These are phyloP conservation scores for Linnemannia hyalina DNA, from an alignment of 192 early-diverging fungal species.

Conservation along the genomic window DNA sequence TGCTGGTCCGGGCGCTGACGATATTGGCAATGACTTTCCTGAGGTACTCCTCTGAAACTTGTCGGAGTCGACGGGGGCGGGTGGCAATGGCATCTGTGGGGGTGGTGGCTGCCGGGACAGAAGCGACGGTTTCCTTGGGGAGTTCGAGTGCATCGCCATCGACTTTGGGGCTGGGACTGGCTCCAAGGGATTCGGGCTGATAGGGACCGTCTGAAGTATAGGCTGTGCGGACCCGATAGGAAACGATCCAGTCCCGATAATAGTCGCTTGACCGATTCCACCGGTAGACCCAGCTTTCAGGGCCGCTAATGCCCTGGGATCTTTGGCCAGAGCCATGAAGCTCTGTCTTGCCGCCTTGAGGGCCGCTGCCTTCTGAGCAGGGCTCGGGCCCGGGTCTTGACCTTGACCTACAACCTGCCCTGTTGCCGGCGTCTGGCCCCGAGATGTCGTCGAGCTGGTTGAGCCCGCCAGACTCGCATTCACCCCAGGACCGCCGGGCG, in stretches of 20 bases:
- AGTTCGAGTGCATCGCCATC: neutral
- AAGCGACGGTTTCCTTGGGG: slow-evolving; percentile 9
- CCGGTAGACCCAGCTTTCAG: slow-evolving; percentile 56
- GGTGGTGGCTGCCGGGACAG: neutral
- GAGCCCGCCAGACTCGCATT: slow-evolving; percentile 6
- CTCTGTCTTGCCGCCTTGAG: slow-evolving; percentile 53
- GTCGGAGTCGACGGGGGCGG: slow-evolving; percentile 23
- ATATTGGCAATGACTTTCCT: slow-evolving; percentile 31
- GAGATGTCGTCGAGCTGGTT: slow-evolving; percentile 22
- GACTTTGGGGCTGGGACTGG: neutral
- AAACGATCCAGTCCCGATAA: slow-evolving; percentile 59
- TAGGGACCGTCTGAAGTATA: slow-evolving; percentile 33
- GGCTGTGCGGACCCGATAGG: slow-evolving; percentile 56
- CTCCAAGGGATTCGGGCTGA: slow-evolving; percentile 26
- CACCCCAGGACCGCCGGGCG: slow-evolving; percentile 26
- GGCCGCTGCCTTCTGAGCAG: slow-evolving; percentile 38
- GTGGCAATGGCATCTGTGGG: neutral
- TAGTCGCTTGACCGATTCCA: slow-evolving; percentile 58
- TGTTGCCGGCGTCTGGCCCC: slow-evolving; percentile 19
- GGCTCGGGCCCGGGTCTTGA: slow-evolving; percentile 41
- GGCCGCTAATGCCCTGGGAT: slow-evolving; percentile 56
- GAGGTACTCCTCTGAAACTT: slow-evolving; percentile 47
- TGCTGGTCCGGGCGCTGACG: slow-evolving; percentile 19
- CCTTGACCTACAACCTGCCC: slow-evolving; percentile 25
- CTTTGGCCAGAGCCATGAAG: slow-evolving; percentile 53